These are phyloP conservation scores for Linum tenue DNA, from an alignment of 345 rosid species.

Conservation along the genomic window DNA sequence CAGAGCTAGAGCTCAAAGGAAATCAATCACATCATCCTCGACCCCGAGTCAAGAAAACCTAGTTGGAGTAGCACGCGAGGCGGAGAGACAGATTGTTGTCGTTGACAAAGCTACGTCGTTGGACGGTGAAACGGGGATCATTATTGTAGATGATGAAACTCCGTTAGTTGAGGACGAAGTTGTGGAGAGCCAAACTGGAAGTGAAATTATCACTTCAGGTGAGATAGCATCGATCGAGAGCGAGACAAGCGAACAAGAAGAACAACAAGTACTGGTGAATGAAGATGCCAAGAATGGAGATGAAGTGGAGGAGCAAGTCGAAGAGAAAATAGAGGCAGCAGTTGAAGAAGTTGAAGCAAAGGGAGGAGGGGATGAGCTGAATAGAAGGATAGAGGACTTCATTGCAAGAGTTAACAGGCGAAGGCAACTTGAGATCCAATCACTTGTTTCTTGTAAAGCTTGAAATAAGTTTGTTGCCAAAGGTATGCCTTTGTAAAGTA, in stretches of 20 bases:
- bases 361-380: conserved; percentile 37
- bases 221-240: no score
- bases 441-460: conserved; percentile 6
- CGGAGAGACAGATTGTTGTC: not conserved
- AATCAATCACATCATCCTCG: no score
- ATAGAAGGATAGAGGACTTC: conserved; percentile 50
- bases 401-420: conserved; percentile 55
- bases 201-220: no score
- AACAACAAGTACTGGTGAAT: no score
- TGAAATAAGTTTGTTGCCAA: not conserved
- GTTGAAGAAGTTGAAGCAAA: conserved; percentile 22
- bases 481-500: no score
- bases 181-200: no score
- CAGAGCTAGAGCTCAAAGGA: conserved; percentile 16
- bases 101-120: not conserved
- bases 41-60: no score
- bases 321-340: not conserved
- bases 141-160: no score
- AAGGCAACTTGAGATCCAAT: conserved; percentile 43
- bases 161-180: no score
- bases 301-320: not conserved
- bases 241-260: no score
- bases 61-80: not conserved
- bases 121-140: not conserved
- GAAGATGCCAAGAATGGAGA: no score